Conservation (phyloP, 495 filamentous ascomycete genomes). For the Immersiella caudata region DNA sequence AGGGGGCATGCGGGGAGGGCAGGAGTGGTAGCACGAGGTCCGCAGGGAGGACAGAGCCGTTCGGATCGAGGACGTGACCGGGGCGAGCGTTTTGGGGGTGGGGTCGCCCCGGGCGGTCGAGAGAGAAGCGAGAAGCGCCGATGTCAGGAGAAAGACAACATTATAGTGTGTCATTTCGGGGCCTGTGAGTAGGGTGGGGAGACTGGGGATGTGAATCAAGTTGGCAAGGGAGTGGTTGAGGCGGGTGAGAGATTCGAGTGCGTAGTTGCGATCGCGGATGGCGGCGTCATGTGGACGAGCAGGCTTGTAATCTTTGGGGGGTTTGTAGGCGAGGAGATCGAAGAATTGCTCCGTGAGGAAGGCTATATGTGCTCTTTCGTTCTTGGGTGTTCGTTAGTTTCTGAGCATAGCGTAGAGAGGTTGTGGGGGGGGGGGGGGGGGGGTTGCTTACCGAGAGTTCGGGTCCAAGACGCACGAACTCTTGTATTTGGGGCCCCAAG, state of each 20-base stretch:
- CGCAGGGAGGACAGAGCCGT: conserved; percentile 29
- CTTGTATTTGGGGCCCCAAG: conserved; percentile 38
- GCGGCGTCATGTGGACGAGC: conserved; percentile 36
- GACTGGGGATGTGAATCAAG: conserved; percentile 32
- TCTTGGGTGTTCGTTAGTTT: conserved; percentile 32
- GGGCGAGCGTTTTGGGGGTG: conserved; percentile 20
- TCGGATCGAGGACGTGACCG: conserved; percentile 23
- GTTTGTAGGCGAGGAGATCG: conserved; percentile 45
- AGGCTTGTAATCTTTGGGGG: conserved; percentile 48
- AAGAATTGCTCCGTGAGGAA: conserved; percentile 48
- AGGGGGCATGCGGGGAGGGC: background rate
- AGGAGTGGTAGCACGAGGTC: conserved; percentile 14
- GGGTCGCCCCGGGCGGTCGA: conserved; percentile 30
- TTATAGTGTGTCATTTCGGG: conserved; percentile 35
- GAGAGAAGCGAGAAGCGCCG: conserved; percentile 29
- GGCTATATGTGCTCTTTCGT: conserved; percentile 43
- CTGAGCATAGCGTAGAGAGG: background rate
- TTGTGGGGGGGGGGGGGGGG: background rate
- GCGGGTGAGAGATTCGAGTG: conserved; percentile 29
- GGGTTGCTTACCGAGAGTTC: conserved; percentile 53
- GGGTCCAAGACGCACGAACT: conserved; percentile 46
- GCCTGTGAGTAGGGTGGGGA: conserved; percentile 27
- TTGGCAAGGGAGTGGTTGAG: conserved; percentile 39
- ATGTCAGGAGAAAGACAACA: conserved; percentile 32
- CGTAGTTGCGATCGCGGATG: conserved; percentile 42